phyloP scores from a whole-genome alignment of 768 basidiomycete species.

The Suillus subalutaceus region DNA sequence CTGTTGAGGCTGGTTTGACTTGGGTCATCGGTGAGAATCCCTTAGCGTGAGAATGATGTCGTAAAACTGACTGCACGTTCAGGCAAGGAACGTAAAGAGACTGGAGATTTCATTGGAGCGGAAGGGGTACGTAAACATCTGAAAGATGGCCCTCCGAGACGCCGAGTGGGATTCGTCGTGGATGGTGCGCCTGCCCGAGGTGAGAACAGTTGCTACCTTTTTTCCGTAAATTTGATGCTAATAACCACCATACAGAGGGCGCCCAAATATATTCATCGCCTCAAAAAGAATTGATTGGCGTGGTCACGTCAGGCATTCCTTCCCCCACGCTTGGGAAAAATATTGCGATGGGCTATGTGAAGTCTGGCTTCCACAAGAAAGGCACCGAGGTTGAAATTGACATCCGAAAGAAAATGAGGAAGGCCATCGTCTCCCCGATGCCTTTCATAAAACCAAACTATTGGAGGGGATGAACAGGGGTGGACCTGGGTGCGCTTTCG shows the following conservation, averaged over 20 bases:
- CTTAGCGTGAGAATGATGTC: background rate
- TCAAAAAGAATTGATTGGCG: conserved; percentile 62
- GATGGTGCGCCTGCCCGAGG: conserved; percentile 87
- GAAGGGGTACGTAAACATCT: conserved; percentile 73
- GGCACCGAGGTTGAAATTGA: conserved; percentile 85
- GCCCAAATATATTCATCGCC: conserved; percentile 69
- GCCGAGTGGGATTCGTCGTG: conserved; percentile 82
- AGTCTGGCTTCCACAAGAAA: conserved; percentile 84
- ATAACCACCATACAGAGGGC: conserved; percentile 55
- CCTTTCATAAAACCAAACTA: conserved; percentile 88
- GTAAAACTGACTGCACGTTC: background rate
- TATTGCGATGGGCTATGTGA: conserved; percentile 95
- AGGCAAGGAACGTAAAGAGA: conserved; percentile 84
- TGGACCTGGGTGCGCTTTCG: background rate
- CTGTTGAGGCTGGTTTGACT: conserved; percentile 87
- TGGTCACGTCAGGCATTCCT: conserved; percentile 94
- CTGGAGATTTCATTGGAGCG: conserved; percentile 77
- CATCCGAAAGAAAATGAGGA: conserved; percentile 78
- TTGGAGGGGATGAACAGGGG: conserved; percentile 56
- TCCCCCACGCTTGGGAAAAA: conserved; percentile 89
- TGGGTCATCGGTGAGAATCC: conserved; percentile 86
- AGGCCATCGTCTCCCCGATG: conserved; percentile 78
- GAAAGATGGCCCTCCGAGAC: conserved; percentile 73
- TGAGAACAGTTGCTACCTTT: conserved; percentile 35
- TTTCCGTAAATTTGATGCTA: background rate